These are phyloP conservation scores for Erigeron philadelphicus DNA, from an alignment of 140 eudicot genomes.

Conservation along the genomic window DNA sequence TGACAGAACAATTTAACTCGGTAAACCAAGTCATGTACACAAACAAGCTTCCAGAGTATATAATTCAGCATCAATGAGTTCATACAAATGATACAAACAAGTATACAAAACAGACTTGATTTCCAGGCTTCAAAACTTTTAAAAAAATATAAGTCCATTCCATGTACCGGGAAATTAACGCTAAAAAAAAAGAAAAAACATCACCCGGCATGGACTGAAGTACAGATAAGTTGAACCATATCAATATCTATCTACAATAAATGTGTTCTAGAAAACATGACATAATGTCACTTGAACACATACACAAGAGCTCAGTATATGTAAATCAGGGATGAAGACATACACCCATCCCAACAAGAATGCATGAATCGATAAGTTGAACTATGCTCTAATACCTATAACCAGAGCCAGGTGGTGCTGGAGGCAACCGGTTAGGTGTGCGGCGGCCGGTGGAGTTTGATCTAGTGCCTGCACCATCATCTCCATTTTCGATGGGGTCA, in stretches of 20 bases:
- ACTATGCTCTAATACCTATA: slow-evolving; percentile 58
- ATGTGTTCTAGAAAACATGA: slow-evolving; percentile 25
- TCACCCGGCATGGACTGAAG: slow-evolving; percentile 15
- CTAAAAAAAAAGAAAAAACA: slow-evolving; percentile 16
- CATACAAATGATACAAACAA: neutral
- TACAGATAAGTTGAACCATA: slow-evolving; percentile 12
- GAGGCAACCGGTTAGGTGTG: slow-evolving; percentile 91
- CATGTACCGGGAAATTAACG: slow-evolving; percentile 5
- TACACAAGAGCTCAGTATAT: slow-evolving; percentile 24
- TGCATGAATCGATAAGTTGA: slow-evolving; percentile 28
- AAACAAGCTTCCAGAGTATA: neutral
- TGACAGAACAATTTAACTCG: too few species aligned
- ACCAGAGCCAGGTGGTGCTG: slow-evolving; percentile 84
- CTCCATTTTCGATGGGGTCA: slow-evolving; percentile 69
- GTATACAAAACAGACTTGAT: slow-evolving; percentile 4
- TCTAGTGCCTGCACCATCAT: slow-evolving; percentile 38
- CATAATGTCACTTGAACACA: slow-evolving; percentile 23
- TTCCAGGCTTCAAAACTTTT: slow-evolving; percentile 21
- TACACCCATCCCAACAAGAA: slow-evolving; percentile 38
- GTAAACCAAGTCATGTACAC: neutral
- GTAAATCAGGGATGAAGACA: slow-evolving; percentile 17
- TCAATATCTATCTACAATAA: slow-evolving; percentile 35
- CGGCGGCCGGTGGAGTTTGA: slow-evolving; percentile 70
- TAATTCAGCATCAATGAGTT: neutral
- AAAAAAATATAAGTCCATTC: slow-evolving; percentile 20